Conservation (phyloP, 2,329 filamentous ascomycete genomes). For the Colletotrichum tabaci region DNA sequence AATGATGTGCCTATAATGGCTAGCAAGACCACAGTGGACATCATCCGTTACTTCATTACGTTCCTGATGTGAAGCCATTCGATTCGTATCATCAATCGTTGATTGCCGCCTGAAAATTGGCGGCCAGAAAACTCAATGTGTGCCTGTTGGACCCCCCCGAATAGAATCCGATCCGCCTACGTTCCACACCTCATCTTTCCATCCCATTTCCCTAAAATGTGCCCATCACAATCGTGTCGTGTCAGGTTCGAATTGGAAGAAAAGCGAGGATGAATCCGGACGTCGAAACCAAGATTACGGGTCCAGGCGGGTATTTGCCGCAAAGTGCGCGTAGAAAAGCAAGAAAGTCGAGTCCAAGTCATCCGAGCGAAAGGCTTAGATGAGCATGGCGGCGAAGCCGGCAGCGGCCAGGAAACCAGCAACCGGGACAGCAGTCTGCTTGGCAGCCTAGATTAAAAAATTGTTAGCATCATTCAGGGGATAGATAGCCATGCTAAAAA, state of each 20-base stretch:
- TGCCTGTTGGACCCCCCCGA: slow-evolving; percentile 49
- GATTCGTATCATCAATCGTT: slow-evolving; percentile 39
- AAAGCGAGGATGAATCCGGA: slow-evolving; percentile 44
- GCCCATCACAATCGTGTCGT: slow-evolving; percentile 27
- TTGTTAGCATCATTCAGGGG: slow-evolving; percentile 10
- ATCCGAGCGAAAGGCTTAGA: slow-evolving; percentile 53
- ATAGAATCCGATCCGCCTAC: slow-evolving; percentile 28
- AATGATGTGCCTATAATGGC: slow-evolving; percentile 2
- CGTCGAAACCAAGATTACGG: slow-evolving; percentile 45
- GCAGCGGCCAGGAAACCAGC: slow-evolving; percentile 64
- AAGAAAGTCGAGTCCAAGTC: slow-evolving; percentile 32
- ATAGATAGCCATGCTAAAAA: background rate
- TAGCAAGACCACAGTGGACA: slow-evolving; percentile 21
- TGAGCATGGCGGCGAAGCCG: slow-evolving; percentile 63
- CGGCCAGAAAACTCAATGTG: slow-evolving; percentile 49
- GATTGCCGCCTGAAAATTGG: slow-evolving; percentile 51
- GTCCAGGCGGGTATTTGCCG: slow-evolving; percentile 59
- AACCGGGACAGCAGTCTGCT: slow-evolving; percentile 59
- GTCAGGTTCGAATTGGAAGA: slow-evolving; percentile 32
- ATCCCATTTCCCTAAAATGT: slow-evolving; percentile 32
- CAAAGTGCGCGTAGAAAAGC: slow-evolving; percentile 52
- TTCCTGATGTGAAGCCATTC: slow-evolving; percentile 37
- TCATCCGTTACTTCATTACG: slow-evolving; percentile 32
- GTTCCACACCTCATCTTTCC: slow-evolving; percentile 29
- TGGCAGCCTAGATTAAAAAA: slow-evolving; percentile 25